A percentile compares a stretch with the other conserved stretches of the same genome.
Conservation (phyloP, 139 green algal genomes). For the Klebsormidium nitens region DNA sequence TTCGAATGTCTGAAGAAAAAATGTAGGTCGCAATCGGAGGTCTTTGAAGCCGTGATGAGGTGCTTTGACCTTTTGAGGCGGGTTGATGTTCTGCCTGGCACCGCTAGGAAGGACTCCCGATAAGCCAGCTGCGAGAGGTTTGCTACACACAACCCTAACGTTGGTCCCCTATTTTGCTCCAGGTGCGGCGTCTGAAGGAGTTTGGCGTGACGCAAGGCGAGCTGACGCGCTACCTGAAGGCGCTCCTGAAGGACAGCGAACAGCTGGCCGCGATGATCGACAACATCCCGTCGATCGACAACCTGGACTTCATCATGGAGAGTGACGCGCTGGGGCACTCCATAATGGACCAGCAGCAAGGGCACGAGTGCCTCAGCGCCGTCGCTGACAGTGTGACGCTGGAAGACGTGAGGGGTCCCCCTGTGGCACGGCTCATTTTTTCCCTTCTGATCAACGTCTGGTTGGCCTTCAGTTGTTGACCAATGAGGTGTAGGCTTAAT, state of each 20-base stretch:
- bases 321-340: constrained; percentile 83
- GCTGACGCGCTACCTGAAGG: constrained; percentile 79
- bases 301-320: constrained; percentile 98
- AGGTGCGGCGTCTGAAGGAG: constrained; percentile 69
- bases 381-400: constrained; percentile 48
- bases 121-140: too few relatives aligned
- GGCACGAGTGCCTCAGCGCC: constrained; percentile 66
- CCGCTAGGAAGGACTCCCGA: too few relatives aligned
- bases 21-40: too few relatives aligned
- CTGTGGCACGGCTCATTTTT: too few relatives aligned
- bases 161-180: background rate
- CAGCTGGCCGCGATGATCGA: constrained; percentile 77
- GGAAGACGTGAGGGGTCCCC: constrained; percentile 13
- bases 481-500: too few relatives aligned
- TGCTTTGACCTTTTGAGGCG: too few relatives aligned
- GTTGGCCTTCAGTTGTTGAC: too few relatives aligned
- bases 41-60: too few relatives aligned
- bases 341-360: constrained; percentile 65
- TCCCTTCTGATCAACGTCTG: too few relatives aligned
- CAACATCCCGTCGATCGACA: constrained; percentile 78
- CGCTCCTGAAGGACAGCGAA: constrained; percentile 81
- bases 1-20: too few relatives aligned
- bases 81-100: too few relatives aligned
- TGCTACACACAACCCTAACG: background rate
- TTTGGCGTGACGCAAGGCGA: constrained; percentile 82